Evolutionary conservation across 352 stramenopile species (phyloP).

Genomic region (Plasmopara muralis): DNA sequence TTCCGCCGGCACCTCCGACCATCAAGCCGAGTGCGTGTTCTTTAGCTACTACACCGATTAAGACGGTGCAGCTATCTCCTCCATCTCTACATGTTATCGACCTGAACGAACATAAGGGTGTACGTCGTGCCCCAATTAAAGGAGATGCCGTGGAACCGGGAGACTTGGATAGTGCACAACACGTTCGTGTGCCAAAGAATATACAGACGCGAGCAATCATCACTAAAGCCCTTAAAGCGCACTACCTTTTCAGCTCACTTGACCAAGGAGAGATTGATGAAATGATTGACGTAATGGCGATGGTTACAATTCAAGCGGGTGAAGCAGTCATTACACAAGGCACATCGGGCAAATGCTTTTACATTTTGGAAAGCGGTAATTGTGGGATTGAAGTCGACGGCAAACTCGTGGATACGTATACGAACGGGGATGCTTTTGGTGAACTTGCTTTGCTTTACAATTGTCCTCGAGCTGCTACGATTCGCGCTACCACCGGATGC

Average conservation of each 20-base stretch:
- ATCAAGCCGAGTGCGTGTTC: conserved; percentile 49
- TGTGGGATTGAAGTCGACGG: conserved; percentile 83
- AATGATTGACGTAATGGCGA: conserved; percentile 82
- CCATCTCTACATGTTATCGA: conserved; percentile 32
- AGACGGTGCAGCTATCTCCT: conserved; percentile 27
- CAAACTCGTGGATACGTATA: conserved; percentile 74
- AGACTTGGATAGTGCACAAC: conserved; percentile 36
- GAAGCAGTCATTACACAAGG: conserved; percentile 81
- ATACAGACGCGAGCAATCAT: conserved; percentile 67
- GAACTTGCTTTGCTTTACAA: conserved; percentile 97
- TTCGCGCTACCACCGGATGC: conserved; percentile 75
- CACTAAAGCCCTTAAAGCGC: conserved; percentile 68
- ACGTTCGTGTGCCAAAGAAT: conserved; percentile 67
- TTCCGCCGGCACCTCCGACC: conserved; percentile 39
- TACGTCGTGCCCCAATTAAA: conserved; percentile 73
- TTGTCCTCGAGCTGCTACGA: conserved; percentile 91
- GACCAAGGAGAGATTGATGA: conserved; percentile 69
- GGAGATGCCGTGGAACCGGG: conserved; percentile 65
- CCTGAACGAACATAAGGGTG: conserved; percentile 48
- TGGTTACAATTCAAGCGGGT: conserved; percentile 52
- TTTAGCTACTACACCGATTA: conserved; percentile 10
- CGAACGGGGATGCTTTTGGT: conserved; percentile 86
- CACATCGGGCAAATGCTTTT: conserved; percentile 88
- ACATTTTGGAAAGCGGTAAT: conserved; percentile 88
- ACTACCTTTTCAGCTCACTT: conserved; percentile 80